A percentile compares a stretch with the other conserved stretches of the same genome.
phyloP scores from a whole-genome alignment of 1,284 basidiomycete genomes.

The Ganoderma resinaceum region DNA sequence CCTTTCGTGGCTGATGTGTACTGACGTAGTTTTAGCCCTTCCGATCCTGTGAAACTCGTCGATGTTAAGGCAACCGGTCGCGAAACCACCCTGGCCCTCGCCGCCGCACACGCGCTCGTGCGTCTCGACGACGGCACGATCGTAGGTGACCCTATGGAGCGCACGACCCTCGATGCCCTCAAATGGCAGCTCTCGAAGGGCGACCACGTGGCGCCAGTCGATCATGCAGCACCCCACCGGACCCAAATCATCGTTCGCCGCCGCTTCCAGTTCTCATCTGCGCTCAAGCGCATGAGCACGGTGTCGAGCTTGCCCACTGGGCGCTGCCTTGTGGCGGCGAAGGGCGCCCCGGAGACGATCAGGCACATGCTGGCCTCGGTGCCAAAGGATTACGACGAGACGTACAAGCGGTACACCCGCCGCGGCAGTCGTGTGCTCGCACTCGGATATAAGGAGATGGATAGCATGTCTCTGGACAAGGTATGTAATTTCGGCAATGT shows the following conservation, averaged over 20 bases:
- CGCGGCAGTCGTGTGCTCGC: slow-evolving; percentile 92
- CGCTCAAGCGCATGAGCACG: slow-evolving; percentile 95
- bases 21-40: slow-evolving; percentile 46
- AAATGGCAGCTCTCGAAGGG: slow-evolving; percentile 90
- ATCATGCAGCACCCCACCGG: slow-evolving; percentile 60
- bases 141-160: slow-evolving; percentile 99
- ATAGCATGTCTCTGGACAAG: slow-evolving; percentile 69
- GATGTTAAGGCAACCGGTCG: slow-evolving; percentile 79
- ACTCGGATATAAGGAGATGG: slow-evolving; percentile 85
- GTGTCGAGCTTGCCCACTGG: slow-evolving; percentile 76
- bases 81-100: slow-evolving; percentile 89
- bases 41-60: slow-evolving; percentile 72
- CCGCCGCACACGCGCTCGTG: slow-evolving; percentile 95
- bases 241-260: slow-evolving; percentile 79
- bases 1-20: slow-evolving; percentile 6
- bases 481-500: slow-evolving; percentile 43
- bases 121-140: slow-evolving; percentile 91
- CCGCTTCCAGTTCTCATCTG: slow-evolving; percentile 95
- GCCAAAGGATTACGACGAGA: slow-evolving; percentile 87
- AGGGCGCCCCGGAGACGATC: slow-evolving; percentile 96
- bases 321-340: slow-evolving; percentile 74
- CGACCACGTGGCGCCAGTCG: slow-evolving; percentile 73
- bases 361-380: slow-evolving; percentile 82
- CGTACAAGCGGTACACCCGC: slow-evolving; percentile 92
- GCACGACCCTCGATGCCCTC: slow-evolving; percentile 92